Conservation (phyloP, 1,284 basidiomycete species). For the Melampsora occidentalis region DNA sequence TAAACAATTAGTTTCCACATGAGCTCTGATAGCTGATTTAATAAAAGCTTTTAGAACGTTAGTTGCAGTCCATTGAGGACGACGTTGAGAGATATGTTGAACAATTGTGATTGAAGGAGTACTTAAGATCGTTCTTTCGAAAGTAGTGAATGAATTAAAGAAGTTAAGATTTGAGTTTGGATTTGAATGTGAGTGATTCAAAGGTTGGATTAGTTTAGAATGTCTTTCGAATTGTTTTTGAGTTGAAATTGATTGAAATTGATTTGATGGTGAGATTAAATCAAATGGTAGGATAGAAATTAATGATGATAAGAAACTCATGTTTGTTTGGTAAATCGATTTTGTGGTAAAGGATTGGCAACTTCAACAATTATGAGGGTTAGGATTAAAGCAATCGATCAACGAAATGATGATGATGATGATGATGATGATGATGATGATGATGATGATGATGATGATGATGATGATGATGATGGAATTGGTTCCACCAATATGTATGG, state of each 20-base stretch:
- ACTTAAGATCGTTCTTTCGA: constrained; percentile 48
- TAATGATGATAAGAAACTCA: background rate
- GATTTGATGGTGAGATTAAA: background rate
- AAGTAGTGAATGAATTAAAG: constrained; percentile 19
- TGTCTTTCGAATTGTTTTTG: background rate
- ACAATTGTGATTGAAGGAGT: constrained; percentile 48
- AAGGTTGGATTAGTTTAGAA: background rate
- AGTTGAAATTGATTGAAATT: background rate
- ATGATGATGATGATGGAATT: no score
- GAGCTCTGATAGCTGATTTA: constrained; percentile 64
- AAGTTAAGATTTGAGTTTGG: background rate
- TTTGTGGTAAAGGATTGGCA: no score
- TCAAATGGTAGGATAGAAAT: background rate
- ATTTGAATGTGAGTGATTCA: background rate
- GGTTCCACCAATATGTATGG: no score
- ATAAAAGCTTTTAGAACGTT: constrained; percentile 72
- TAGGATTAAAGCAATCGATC: no score
- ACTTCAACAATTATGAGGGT: no score
- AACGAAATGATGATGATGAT: no score
- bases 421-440: no score
- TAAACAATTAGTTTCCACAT: constrained; percentile 68
- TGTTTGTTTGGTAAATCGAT: background rate
- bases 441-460: no score
- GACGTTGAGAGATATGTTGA: constrained; percentile 45
- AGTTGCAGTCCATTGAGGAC: constrained; percentile 65